Conservation (phyloP, 2,329 filamentous ascomycete genomes). For the Endoconidiophora polonica region DNA sequence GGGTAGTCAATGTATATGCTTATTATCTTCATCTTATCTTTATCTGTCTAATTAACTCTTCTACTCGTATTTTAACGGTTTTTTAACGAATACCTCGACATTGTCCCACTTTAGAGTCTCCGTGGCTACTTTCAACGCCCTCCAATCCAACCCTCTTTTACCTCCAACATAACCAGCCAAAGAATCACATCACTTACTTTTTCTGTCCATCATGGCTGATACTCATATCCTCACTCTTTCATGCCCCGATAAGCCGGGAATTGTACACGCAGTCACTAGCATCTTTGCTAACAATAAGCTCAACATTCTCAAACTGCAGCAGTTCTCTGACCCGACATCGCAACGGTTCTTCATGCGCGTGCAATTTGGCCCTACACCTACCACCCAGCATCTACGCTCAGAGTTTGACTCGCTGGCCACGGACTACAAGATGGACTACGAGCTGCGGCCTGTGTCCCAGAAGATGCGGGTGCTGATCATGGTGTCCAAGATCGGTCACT, state of each 20-base stretch:
- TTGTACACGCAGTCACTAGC: conserved; percentile 70
- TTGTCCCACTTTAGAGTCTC: background rate
- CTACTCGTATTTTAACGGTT: background rate
- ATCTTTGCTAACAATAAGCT: conserved; percentile 56
- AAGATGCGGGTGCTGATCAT: conserved; percentile 71
- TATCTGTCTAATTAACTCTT: background rate
- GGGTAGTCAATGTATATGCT: background rate
- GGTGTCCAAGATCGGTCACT: conserved; percentile 39
- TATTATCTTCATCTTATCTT: background rate
- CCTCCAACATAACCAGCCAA: background rate
- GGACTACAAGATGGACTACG: conserved; percentile 52
- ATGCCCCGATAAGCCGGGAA: conserved; percentile 70
- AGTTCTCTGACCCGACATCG: conserved; percentile 61
- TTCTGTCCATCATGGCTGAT: conserved; percentile 9
- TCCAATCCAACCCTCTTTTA: background rate
- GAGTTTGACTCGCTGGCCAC: conserved; percentile 45
- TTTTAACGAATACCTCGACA: background rate
- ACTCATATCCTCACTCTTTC: conserved; percentile 60
- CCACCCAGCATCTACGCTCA: conserved; percentile 33
- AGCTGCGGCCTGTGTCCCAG: conserved; percentile 48
- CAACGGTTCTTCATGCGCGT: conserved; percentile 79
- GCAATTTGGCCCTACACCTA: conserved; percentile 49
- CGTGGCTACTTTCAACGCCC: background rate
- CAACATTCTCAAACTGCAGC: conserved; percentile 72
- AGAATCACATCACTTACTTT: background rate